Evolutionary conservation across 495 filamentous ascomycete species (phyloP).

Genomic region (Beverwykella pulmonaria): DNA sequence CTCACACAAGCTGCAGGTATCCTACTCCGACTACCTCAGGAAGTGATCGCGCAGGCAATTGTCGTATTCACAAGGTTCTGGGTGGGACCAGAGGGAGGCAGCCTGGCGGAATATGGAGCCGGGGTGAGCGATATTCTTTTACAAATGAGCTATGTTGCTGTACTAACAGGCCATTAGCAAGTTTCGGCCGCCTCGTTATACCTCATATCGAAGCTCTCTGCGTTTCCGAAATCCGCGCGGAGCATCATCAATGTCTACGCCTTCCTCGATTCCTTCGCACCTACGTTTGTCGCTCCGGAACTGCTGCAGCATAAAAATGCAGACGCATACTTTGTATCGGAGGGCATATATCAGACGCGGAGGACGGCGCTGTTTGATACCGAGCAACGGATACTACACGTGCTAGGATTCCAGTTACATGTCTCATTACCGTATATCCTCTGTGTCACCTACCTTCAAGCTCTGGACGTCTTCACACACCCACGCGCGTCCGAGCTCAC

Average conservation of each 20-base stretch:
- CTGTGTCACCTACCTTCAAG: constrained; percentile 90
- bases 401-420: constrained; percentile 79
- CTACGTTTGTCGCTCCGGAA: constrained; percentile 57
- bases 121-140: constrained; percentile 49
- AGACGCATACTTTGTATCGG: constrained; percentile 71
- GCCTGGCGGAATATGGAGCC: constrained; percentile 58
- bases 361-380: constrained; percentile 64
- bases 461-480: constrained; percentile 63
- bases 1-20: constrained; percentile 89
- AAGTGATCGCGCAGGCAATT: constrained; percentile 84
- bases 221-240: constrained; percentile 72
- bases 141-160: neutral
- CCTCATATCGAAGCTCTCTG: constrained; percentile 81
- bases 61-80: constrained; percentile 90
- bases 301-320: constrained; percentile 52
- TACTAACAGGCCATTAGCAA: constrained; percentile 56
- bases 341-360: constrained; percentile 65
- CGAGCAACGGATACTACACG: constrained; percentile 74
- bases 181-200: constrained; percentile 81
- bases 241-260: constrained; percentile 81
- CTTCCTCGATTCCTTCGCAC: constrained; percentile 73
- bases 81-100: constrained; percentile 67
- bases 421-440: constrained; percentile 82
- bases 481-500: constrained; percentile 54
- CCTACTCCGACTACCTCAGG: constrained; percentile 82